Evolutionary conservation across 2,329 filamentous ascomycete species (phyloP).

Genomic region (Gliomastix tumulicola): DNA sequence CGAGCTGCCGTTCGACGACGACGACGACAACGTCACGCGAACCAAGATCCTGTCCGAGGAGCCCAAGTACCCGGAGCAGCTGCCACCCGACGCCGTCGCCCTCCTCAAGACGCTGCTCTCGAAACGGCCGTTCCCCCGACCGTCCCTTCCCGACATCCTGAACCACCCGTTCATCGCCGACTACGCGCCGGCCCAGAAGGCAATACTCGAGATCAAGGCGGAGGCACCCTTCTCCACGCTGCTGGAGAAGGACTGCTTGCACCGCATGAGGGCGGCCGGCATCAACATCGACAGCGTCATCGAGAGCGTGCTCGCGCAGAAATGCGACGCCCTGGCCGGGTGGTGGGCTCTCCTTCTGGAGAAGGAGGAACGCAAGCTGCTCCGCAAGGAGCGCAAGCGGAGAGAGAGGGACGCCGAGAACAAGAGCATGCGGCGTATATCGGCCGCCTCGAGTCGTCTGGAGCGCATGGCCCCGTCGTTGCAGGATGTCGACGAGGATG

Average conservation of each 20-base stretch:
- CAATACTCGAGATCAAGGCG: conserved; percentile 76
- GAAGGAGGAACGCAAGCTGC: conserved; percentile 86
- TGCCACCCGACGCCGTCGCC: conserved; percentile 70
- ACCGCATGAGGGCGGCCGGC: conserved; percentile 88
- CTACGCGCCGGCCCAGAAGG: conserved; percentile 80
- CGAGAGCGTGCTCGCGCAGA: conserved; percentile 83
- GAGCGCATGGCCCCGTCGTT: conserved; percentile 74
- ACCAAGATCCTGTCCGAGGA: conserved; percentile 79
- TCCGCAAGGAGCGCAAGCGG: conserved; percentile 71
- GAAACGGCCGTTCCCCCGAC: conserved; percentile 79
- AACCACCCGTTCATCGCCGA: conserved; percentile 83
- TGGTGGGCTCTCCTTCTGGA: conserved; percentile 96
- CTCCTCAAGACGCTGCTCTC: conserved; percentile 78
- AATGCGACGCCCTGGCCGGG: conserved; percentile 83
- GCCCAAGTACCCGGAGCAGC: conserved; percentile 73
- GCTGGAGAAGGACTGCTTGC: conserved; percentile 83
- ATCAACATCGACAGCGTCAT: conserved; percentile 93
- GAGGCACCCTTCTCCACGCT: conserved; percentile 77
- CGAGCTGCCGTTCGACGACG: conserved; percentile 91
- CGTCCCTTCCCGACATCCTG: conserved; percentile 77
- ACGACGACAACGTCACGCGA: conserved; percentile 84
- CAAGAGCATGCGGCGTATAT: conserved; percentile 73
- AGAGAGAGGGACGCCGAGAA: conserved; percentile 78
- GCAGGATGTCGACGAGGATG: conserved; percentile 74
- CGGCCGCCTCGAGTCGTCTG: conserved; percentile 80